Evolutionary conservation across 73 alveolate genomes (phyloP), one percentile per base, ranked within the genome.

Genomic region (Tetrahymena borealis): DNA sequence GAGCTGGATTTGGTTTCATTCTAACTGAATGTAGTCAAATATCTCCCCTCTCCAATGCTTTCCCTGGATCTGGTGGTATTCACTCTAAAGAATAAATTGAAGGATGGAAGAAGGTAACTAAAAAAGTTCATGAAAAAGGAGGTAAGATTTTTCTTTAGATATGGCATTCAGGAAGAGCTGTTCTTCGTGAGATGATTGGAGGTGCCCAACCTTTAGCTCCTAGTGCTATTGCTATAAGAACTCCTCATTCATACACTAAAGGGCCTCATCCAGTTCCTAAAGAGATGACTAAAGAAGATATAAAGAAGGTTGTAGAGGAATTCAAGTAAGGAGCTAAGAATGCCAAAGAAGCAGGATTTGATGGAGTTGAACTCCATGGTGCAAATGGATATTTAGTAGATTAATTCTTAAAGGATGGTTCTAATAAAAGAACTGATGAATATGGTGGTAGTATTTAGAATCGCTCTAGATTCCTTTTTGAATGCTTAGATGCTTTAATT

Each of bases 381-480:
- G 97, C 96, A 11, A 96, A 97, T 90, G 98, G 97, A 33, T 97
- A 95, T 35, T 33, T 97, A 90, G 91, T 97, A 20, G 95, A 94
- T 85, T 94, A 94, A 91, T 98, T 98, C 93, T 90, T 97, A 32
- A 94, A 95, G 60, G 97, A 95, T 36, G 79, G 91, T 36, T 94
- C 95, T 10, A 98, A 98, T 91, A 78, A 94, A 33, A 97, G 99
- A 90, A 94, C 94, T 33, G 99, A 98, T 91, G 96, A 96, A 43
- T 98, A 97, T 94, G 99, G 99, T 13, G 99, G 99, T 10, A 39
- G 93, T 32, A 78, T 90, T 39, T 98, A 98, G 94, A 97, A 97
- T 92, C 93, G 99, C 85, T 91, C 98, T 38, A 92, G 98, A 90
- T 96, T 97, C 91, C 91, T 96, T n/a, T 90, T 94, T n/a, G 98